A percentile compares a stretch with the other conserved stretches of the same genome.
phyloP scores from a whole-genome alignment of 352 stramenopile species.

The Stephanocyclus meneghinianus region DNA sequence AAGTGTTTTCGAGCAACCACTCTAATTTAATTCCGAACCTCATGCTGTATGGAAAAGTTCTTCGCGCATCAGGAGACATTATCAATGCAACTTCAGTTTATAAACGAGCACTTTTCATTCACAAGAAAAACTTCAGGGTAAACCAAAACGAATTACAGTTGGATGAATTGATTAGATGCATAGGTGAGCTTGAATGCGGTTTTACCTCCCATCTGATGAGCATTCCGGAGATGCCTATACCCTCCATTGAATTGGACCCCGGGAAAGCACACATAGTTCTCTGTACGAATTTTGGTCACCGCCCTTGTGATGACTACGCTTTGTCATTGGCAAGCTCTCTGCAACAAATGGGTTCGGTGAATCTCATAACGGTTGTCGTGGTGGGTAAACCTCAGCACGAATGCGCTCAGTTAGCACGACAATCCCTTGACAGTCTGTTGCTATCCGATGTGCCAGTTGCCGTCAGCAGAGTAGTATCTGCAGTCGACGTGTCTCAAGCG shows the following conservation, averaged over 20 bases:
- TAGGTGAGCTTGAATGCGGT: slow-evolving; percentile 19
- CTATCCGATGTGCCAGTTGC: slow-evolving; percentile 48
- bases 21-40: slow-evolving; percentile 62
- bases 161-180: slow-evolving; percentile 32
- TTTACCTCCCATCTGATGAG: not conserved
- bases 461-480: slow-evolving; percentile 8
- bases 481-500: slow-evolving; percentile 21
- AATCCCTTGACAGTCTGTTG: slow-evolving; percentile 41
- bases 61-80: slow-evolving; percentile 29
- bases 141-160: slow-evolving; percentile 34
- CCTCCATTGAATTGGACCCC: slow-evolving; percentile 18
- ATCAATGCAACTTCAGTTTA: slow-evolving; percentile 38
- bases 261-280: slow-evolving; percentile 39
- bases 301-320: slow-evolving; percentile 48
- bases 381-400: slow-evolving; percentile 22
- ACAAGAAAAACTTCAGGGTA: slow-evolving; percentile 47
- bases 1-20: slow-evolving; percentile 50
- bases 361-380: slow-evolving; percentile 40
- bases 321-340: slow-evolving; percentile 38
- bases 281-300: slow-evolving; percentile 43
- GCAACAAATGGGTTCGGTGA: slow-evolving; percentile 30
- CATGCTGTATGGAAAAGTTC: slow-evolving; percentile 47
- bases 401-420: slow-evolving; percentile 31
- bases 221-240: slow-evolving; percentile 32
- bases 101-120: slow-evolving; percentile 47